Evolutionary conservation across 306 rosid genomes (phyloP).

Genomic region (Castanea crenata): DNA sequence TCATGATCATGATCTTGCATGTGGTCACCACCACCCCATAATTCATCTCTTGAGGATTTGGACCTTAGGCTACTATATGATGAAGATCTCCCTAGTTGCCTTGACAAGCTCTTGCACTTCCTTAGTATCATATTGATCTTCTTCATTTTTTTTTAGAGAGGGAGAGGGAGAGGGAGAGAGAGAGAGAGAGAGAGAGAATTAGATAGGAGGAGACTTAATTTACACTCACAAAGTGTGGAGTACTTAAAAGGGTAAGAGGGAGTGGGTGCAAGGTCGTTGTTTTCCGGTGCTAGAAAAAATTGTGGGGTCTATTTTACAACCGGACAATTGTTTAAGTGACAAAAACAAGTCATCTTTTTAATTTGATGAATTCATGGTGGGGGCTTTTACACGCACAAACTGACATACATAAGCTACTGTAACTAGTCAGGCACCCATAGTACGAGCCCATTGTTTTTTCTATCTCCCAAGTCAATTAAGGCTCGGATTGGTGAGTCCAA

Average conservation of each 20-base stretch:
- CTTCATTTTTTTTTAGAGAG: conserved; percentile 41
- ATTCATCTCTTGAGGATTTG: conserved; percentile 58
- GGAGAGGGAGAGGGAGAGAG: conserved; percentile 3
- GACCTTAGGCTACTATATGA: conserved; percentile 72
- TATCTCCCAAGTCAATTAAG: conserved; percentile 13
- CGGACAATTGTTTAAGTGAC: conserved; percentile 38
- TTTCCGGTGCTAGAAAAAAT: conserved; percentile 49
- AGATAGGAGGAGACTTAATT: conserved; percentile 47
- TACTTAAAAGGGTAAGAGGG: conserved; percentile 26
- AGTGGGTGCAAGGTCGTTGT: conserved; percentile 62
- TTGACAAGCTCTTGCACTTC: conserved; percentile 88
- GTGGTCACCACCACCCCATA: conserved; percentile 21
- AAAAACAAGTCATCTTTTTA: conserved; percentile 50
- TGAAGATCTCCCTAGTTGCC: conserved; percentile 74
- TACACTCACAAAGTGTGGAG: conserved; percentile 39
- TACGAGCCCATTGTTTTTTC: conserved; percentile 27
- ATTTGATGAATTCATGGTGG: background rate
- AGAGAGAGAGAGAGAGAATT: conserved; percentile 13
- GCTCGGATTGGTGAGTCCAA: background rate
- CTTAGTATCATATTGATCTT: conserved; percentile 64
- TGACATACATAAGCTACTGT: conserved; percentile 24
- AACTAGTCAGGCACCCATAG: conserved; percentile 19
- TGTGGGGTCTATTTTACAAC: conserved; percentile 64
- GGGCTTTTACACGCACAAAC: conserved; percentile 16
- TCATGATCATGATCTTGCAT: conserved; percentile 22